phyloP scores from a whole-genome alignment of 805 yeast species.

The Ogataea degrootiae region DNA sequence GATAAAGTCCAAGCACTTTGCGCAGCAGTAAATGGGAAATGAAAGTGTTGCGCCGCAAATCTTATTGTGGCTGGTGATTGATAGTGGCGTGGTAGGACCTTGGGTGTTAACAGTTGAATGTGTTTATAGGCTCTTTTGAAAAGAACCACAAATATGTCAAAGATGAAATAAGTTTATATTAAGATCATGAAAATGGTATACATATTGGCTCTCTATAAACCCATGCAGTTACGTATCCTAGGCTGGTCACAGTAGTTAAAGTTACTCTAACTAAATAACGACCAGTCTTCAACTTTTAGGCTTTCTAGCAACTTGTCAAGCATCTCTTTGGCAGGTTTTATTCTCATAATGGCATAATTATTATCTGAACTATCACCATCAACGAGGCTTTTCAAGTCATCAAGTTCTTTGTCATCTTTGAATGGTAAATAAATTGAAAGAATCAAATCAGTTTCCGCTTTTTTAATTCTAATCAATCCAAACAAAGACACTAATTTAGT shows the following conservation, averaged over 20 bases:
- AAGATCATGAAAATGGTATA: no score
- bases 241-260: background rate
- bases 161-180: no score
- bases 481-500: constrained; percentile 44
- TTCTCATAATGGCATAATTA: constrained; percentile 25
- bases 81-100: no score
- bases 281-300: constrained; percentile 43
- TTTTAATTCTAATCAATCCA: constrained; percentile 50
- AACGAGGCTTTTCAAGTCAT: constrained; percentile 17
- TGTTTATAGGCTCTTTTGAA: no score
- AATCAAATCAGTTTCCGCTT: constrained; percentile 55
- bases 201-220: background rate
- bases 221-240: background rate
- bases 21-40: no score
- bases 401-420: constrained; percentile 23
- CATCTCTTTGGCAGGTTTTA: constrained; percentile 22
- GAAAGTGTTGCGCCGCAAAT: no score
- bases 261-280: constrained; percentile 35
- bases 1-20: no score
- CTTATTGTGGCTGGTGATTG: no score
- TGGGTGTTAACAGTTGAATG: no score
- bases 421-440: constrained; percentile 60
- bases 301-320: constrained; percentile 23
- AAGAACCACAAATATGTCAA: no score
- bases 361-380: constrained; percentile 5